Conservation (phyloP, 2,329 filamentous ascomycete species). For the Ophiocordyceps robertsii region DNA sequence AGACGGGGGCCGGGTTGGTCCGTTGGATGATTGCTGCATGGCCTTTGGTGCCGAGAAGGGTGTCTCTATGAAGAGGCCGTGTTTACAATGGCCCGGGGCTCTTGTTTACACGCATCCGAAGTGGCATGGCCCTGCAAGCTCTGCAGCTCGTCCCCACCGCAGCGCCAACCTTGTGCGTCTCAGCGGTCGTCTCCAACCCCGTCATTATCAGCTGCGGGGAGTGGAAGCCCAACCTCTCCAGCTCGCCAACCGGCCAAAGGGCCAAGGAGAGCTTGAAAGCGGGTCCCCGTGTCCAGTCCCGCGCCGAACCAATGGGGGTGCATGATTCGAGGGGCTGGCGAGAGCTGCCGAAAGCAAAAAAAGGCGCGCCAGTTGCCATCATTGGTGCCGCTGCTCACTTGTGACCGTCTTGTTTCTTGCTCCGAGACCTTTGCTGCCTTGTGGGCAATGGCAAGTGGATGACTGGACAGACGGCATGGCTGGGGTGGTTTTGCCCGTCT, state of each 20-base stretch:
- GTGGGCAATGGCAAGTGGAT: background rate
- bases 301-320: background rate
- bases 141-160: slow-evolving; percentile 7
- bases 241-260: background rate
- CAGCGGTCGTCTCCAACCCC: slow-evolving; percentile 2
- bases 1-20: slow-evolving; percentile 14
- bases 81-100: slow-evolving; percentile 8
- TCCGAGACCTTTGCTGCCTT: background rate
- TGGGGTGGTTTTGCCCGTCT: background rate
- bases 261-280: background rate
- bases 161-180: slow-evolving; percentile 5
- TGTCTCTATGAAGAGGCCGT: slow-evolving; percentile 9
- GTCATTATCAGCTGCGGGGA: background rate
- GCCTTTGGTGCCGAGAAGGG: slow-evolving; percentile 9
- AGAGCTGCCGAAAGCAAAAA: background rate
- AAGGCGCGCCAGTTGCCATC: background rate
- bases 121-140: slow-evolving; percentile 10
- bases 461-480: no score
- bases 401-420: background rate
- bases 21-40: slow-evolving; percentile 11
- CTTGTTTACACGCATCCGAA: slow-evolving; percentile 14
- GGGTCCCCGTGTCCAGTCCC: background rate
- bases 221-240: background rate
- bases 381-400: background rate
- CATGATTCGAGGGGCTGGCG: background rate